These are phyloP conservation scores for Erysimum cheiranthoides DNA, from an alignment of 345 rosid species.

Conservation along the genomic window DNA sequence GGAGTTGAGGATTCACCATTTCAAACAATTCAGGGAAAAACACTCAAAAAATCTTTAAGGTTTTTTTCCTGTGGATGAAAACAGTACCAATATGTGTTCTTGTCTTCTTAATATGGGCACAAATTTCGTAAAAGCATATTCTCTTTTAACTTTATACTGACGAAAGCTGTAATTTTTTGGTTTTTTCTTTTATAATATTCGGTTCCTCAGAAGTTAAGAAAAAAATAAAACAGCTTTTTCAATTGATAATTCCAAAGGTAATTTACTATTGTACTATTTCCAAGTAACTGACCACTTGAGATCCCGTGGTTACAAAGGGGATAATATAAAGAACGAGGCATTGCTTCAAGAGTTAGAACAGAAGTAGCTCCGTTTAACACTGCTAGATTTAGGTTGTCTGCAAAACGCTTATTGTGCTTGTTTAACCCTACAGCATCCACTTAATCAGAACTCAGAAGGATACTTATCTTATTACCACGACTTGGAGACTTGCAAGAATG, in stretches of 20 bases:
- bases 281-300: not conserved
- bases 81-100: not conserved
- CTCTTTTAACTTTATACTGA: not conserved
- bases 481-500: slow-evolving; percentile 16
- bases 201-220: not conserved
- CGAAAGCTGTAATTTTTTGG: not conserved
- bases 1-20: slow-evolving; percentile 27
- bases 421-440: not conserved
- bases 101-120: too few relatives aligned
- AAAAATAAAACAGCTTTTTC: not conserved
- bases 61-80: not conserved
- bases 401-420: not conserved
- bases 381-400: not conserved
- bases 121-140: not conserved
- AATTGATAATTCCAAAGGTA: not conserved
- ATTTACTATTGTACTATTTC: not conserved
- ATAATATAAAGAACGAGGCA: not conserved
- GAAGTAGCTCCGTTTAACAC: not conserved
- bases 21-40: not conserved
- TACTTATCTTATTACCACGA: slow-evolving; percentile 12
- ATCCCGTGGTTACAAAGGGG: not conserved
- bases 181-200: too few relatives aligned
- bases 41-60: not conserved
- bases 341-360: not conserved
- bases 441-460: slow-evolving; percentile 14